A percentile compares a stretch with the other conserved stretches of the same genome.
Evolutionary conservation across 1,284 basidiomycete genomes (phyloP).

Genomic region (Sanghuangporus weigelae): DNA sequence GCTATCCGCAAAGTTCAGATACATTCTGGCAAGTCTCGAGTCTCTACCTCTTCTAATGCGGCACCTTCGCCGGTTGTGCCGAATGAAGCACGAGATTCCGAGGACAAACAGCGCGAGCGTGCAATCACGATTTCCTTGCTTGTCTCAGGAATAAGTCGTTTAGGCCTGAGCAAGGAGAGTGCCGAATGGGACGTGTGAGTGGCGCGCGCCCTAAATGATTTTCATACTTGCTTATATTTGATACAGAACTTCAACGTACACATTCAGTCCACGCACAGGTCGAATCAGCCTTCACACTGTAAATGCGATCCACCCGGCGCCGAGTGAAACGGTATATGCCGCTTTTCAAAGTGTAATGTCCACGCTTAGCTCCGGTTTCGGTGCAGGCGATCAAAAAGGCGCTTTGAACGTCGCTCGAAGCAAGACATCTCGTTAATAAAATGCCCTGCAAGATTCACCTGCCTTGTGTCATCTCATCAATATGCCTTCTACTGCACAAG

Average conservation of each 20-base stretch:
- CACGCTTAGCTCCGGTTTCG: slow-evolving; percentile 34
- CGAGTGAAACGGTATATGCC: slow-evolving; percentile 65
- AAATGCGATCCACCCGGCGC: slow-evolving; percentile 68
- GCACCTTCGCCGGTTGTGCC: slow-evolving; percentile 7
- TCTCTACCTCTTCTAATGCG: neutral
- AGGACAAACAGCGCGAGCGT: slow-evolving; percentile 36
- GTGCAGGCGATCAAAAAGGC: slow-evolving; percentile 12
- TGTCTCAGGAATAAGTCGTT: slow-evolving; percentile 40
- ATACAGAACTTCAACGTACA: slow-evolving; percentile 64
- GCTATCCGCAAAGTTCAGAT: slow-evolving; percentile 46
- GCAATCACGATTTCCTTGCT: slow-evolving; percentile 47
- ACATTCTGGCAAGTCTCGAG: slow-evolving; percentile 22
- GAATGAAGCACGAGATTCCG: slow-evolving; percentile 10
- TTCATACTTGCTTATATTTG: neutral
- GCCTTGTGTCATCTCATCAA: too few species aligned
- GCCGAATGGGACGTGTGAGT: slow-evolving; percentile 71
- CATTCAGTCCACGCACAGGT: slow-evolving; percentile 60
- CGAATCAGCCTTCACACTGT: slow-evolving; percentile 58
- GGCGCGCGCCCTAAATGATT: neutral
- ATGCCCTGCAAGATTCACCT: neutral
- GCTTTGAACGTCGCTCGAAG: slow-evolving; percentile 19
- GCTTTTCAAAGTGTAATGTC: slow-evolving; percentile 46
- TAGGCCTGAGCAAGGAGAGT: slow-evolving; percentile 41
- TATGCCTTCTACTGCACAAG: too few species aligned
- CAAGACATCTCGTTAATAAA: neutral